These are phyloP conservation scores for Neurospora intermedia DNA, from an alignment of 495 filamentous ascomycete genomes.

Conservation along the genomic window DNA sequence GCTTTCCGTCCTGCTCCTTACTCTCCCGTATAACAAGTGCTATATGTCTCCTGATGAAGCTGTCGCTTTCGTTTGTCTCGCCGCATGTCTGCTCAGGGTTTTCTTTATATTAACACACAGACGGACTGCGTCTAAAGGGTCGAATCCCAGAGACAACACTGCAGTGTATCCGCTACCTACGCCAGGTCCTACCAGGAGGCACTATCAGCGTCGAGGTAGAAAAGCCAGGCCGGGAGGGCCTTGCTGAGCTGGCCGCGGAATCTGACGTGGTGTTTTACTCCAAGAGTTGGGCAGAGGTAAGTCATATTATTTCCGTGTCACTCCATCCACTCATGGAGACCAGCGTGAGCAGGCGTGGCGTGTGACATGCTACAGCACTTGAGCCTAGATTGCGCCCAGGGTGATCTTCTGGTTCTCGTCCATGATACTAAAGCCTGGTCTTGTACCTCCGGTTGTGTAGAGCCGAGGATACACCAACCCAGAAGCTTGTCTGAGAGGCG, in stretches of 20 bases:
- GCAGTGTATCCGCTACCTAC: constrained; percentile 50
- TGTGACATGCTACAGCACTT: not conserved
- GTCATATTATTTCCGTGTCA: constrained; percentile 6
- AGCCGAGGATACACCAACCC: constrained; percentile 22
- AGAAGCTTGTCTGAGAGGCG: constrained; percentile 25
- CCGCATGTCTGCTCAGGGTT: not conserved
- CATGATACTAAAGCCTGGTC: not conserved
- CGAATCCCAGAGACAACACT: constrained; percentile 53
- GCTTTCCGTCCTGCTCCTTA: not conserved
- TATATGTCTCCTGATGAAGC: not conserved
- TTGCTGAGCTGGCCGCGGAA: constrained; percentile 49
- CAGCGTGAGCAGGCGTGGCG: not conserved
- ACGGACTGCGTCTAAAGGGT: constrained; percentile 35
- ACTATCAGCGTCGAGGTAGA: constrained; percentile 60
- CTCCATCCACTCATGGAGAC: not conserved
- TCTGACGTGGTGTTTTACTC: constrained; percentile 65
- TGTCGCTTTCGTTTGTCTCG: not conserved
- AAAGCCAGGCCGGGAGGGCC: constrained; percentile 51
- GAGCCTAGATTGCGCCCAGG: not conserved
- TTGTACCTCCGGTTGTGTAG: constrained; percentile 6
- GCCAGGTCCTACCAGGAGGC: constrained; percentile 31
- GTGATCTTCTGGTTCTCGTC: not conserved
- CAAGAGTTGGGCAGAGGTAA: constrained; percentile 56
- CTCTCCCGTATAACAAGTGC: not conserved
- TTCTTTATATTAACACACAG: not conserved